phyloP scores from a whole-genome alignment of 2,329 filamentous ascomycete genomes.

The Xylaria sp. region DNA sequence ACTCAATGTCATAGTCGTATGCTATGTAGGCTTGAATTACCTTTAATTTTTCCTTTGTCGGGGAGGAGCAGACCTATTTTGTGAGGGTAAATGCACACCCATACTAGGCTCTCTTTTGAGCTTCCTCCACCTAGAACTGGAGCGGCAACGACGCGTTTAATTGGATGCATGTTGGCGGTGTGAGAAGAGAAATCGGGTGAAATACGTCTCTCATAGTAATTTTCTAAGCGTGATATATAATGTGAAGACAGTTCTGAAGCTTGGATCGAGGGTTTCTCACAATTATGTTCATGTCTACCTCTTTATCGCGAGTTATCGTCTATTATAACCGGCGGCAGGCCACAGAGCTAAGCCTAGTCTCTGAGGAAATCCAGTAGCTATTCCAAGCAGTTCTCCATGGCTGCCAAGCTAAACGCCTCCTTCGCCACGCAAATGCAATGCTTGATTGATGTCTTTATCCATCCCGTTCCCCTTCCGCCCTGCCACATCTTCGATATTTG shows the following conservation, averaged over 20 bases:
- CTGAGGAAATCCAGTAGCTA: slow-evolving; percentile 28
- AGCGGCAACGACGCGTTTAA: not conserved
- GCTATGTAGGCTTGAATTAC: not conserved
- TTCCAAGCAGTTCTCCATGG: slow-evolving; percentile 27
- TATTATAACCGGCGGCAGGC: slow-evolving; percentile 12
- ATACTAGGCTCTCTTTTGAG: not conserved
- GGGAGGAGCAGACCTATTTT: not conserved
- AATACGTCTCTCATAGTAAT: not conserved
- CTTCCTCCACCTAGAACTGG: slow-evolving; percentile 6
- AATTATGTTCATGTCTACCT: slow-evolving; percentile 27
- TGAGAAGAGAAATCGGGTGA: not conserved
- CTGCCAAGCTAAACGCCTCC: slow-evolving; percentile 44
- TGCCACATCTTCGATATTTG: not conserved
- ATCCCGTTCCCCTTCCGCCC: not conserved
- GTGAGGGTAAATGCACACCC: not conserved
- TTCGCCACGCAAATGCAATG: slow-evolving; percentile 50
- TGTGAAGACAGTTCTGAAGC: not conserved
- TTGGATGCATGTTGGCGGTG: slow-evolving; percentile 2
- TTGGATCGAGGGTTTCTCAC: slow-evolving; percentile 17
- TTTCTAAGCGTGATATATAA: not conserved
- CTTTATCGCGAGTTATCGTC: slow-evolving; percentile 12
- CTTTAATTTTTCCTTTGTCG: not conserved
- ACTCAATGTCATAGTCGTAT: not conserved
- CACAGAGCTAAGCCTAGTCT: slow-evolving; percentile 23
- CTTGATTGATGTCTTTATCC: slow-evolving; percentile 23